phyloP scores from a whole-genome alignment of 2,329 filamentous ascomycete species.

The Apiospora pterosperma region DNA sequence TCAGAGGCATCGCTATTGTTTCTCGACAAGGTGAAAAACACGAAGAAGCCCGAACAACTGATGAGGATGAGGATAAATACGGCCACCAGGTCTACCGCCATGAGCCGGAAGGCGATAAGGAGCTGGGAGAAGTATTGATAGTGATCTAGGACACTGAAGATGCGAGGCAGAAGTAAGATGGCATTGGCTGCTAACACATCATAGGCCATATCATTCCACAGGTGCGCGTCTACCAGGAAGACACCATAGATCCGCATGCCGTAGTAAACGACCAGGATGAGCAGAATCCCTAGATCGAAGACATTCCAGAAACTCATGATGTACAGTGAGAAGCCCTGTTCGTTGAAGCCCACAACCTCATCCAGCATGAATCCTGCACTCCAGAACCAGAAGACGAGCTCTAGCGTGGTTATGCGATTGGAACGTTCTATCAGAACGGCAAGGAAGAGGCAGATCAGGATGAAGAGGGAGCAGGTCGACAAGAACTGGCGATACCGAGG shows the following conservation, averaged over 20 bases:
- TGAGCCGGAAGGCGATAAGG: slow-evolving; percentile 88
- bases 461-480: slow-evolving; percentile 81
- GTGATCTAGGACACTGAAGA: slow-evolving; percentile 91
- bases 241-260: slow-evolving; percentile 86
- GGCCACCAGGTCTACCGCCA: slow-evolving; percentile 85
- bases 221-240: slow-evolving; percentile 70
- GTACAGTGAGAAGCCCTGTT: slow-evolving; percentile 93
- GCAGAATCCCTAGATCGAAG: slow-evolving; percentile 85
- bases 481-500: slow-evolving; percentile 89
- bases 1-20: slow-evolving; percentile 66
- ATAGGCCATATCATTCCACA: slow-evolving; percentile 81
- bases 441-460: slow-evolving; percentile 81
- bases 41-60: slow-evolving; percentile 90
- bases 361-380: slow-evolving; percentile 96
- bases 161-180: slow-evolving; percentile 81
- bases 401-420: slow-evolving; percentile 75
- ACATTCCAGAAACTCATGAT: slow-evolving; percentile 98
- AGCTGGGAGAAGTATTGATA: slow-evolving; percentile 96
- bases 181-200: slow-evolving; percentile 92
- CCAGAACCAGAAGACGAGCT: slow-evolving; percentile 96
- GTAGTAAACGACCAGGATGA: slow-evolving; percentile 85
- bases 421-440: slow-evolving; percentile 76
- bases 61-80: slow-evolving; percentile 83
- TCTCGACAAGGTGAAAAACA: slow-evolving; percentile 84
- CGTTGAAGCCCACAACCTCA: slow-evolving; percentile 92